Evolutionary conservation across 176 grass and related monocot species (phyloP).

Genomic region (Microstegium vimineum): DNA sequence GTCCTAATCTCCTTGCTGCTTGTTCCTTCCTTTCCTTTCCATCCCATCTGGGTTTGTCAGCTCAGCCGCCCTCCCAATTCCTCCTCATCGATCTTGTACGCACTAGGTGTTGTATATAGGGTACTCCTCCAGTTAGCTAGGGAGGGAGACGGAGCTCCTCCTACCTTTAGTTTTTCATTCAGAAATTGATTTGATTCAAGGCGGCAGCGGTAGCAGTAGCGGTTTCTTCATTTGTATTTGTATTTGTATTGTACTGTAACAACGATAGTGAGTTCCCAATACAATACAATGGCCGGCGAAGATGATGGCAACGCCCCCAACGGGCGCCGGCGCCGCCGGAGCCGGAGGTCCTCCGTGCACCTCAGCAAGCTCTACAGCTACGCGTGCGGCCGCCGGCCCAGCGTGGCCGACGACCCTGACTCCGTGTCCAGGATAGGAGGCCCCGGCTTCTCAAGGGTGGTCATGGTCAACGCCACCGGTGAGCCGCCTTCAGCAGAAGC

Average conservation of each 20-base stretch:
- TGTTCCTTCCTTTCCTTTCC: background rate
- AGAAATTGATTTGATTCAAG: background rate
- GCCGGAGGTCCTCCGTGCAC: conserved; percentile 24
- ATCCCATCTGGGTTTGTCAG: too few species aligned
- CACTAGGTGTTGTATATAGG: too few species aligned
- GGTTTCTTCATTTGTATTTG: background rate
- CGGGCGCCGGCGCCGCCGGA: background rate
- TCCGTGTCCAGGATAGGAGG: conserved; percentile 47
- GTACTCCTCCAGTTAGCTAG: too few species aligned
- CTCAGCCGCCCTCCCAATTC: too few species aligned
- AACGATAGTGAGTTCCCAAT: background rate
- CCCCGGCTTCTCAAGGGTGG: conserved; percentile 70
- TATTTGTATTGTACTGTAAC: too few species aligned
- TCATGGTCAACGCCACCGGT: background rate
- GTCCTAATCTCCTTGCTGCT: too few species aligned
- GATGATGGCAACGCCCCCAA: background rate
- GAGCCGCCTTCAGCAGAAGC: background rate
- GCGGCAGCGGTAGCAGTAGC: background rate
- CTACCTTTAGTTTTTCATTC: too few species aligned
- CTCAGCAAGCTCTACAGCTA: conserved; percentile 80
- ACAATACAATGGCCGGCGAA: background rate
- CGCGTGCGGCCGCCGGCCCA: conserved; percentile 44
- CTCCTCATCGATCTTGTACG: too few species aligned
- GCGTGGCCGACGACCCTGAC: conserved; percentile 40
- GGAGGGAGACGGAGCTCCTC: too few species aligned